Evolutionary conservation across 129 eudicot genomes (phyloP).

Genomic region (Helianthus annuus): DNA sequence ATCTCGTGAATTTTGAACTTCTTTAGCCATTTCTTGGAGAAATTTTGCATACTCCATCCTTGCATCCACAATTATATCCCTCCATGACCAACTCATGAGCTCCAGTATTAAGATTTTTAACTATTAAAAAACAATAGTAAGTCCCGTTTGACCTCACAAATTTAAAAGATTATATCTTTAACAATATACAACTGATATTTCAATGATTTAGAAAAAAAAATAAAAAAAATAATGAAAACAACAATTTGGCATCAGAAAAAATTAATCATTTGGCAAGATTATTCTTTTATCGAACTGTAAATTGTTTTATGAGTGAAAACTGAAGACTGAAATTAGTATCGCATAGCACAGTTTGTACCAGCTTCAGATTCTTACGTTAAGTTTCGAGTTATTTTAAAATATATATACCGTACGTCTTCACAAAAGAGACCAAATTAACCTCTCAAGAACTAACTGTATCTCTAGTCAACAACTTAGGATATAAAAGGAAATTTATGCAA

Average conservation of each 20-base stretch:
- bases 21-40: no score
- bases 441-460: neutral
- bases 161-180: no score
- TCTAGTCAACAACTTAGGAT: constrained; percentile 7
- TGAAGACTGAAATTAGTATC: neutral
- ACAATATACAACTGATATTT: no score
- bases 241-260: neutral
- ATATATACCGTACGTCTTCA: neutral
- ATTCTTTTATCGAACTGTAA: neutral
- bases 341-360: neutral
- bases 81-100: no score
- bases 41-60: no score
- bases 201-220: no score
- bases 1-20: no score
- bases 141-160: no score
- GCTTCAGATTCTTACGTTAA: neutral
- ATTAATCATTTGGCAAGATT: neutral
- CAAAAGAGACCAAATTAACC: neutral
- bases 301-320: neutral
- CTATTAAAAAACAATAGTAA: no score
- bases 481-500: neutral
- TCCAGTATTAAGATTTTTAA: no score
- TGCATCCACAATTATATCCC: no score
- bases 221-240: no score
- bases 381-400: neutral